Percentiles rank a stretch among this genome's conserved stretches.
These are phyloP conservation scores for Hebeloma cylindrosporum DNA, from an alignment of 768 basidiomycete genomes.

Conservation along the genomic window DNA sequence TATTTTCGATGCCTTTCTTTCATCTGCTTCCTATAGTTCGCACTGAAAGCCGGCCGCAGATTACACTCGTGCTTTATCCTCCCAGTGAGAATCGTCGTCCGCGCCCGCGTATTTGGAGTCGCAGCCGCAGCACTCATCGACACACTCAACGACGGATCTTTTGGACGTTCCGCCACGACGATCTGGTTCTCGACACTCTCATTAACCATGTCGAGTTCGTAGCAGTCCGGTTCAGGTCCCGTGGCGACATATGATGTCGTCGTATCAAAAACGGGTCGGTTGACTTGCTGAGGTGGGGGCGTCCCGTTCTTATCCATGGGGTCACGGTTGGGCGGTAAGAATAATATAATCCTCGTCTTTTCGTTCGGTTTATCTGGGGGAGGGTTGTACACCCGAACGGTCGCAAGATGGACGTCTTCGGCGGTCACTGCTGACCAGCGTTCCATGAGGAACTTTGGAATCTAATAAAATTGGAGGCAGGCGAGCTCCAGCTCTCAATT, in stretches of 20 bases:
- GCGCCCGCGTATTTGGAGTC: conserved; percentile 56
- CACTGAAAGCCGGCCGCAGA: conserved; percentile 65
- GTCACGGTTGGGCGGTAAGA: conserved; percentile 60
- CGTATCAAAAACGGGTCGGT: conserved; percentile 39
- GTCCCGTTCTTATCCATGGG: conserved; percentile 28
- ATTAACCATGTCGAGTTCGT: conserved; percentile 87
- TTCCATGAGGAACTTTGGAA: conserved; percentile 85
- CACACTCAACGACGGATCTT: conserved; percentile 47
- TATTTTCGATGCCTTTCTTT: conserved; percentile 62
- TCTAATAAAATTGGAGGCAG: conserved; percentile 40
- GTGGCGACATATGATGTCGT: conserved; percentile 31
- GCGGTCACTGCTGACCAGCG: conserved; percentile 76
- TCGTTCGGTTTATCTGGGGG: conserved; percentile 40
- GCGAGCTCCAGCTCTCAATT: conserved; percentile 3
- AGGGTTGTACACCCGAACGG: conserved; percentile 71
- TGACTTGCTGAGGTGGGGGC: conserved; percentile 23
- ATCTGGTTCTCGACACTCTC: conserved; percentile 83
- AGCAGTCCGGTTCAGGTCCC: conserved; percentile 60
- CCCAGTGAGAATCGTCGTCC: conserved; percentile 77
- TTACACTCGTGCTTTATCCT: conserved; percentile 81
- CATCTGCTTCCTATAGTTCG: conserved; percentile 71
- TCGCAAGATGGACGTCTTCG: conserved; percentile 80
- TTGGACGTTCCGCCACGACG: conserved; percentile 81
- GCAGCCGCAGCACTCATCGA: conserved; percentile 38
- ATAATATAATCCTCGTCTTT: conserved; percentile 63